Percentiles rank a stretch among this genome's conserved stretches.
phyloP scores from a whole-genome alignment of 371 early-diverging fungal genomes.

The Rhizopus microsporus region DNA sequence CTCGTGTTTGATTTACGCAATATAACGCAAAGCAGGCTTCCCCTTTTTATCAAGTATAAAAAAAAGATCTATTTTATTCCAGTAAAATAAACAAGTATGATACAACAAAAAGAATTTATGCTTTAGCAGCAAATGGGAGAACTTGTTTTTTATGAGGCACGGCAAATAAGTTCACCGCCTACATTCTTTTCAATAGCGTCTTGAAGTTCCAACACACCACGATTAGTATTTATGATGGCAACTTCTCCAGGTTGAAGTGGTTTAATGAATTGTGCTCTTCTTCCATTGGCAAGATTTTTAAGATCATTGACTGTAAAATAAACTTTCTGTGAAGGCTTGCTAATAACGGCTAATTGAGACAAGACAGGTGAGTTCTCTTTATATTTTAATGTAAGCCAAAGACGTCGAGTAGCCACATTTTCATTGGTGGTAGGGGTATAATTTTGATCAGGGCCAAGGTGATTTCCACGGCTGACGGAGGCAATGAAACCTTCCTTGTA shows the following conservation, averaged over 20 bases:
- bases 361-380: constrained; percentile 83
- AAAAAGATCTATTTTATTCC: not conserved
- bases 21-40: not conserved
- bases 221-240: constrained; percentile 83
- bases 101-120: not conserved
- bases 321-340: constrained; percentile 84
- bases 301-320: constrained; percentile 81
- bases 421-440: constrained; percentile 80
- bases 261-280: constrained; percentile 73
- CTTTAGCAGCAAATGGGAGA: not conserved
- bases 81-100: not conserved
- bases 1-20: not conserved
- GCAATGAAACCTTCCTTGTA: constrained; percentile 92
- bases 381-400: constrained; percentile 96
- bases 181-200: constrained; percentile 85
- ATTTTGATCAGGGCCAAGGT: constrained; percentile 66
- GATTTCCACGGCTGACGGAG: constrained; percentile 78
- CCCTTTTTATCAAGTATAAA: not conserved
- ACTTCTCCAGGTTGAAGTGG: constrained; percentile 91
- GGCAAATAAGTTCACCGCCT: constrained; percentile 89
- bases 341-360: constrained; percentile 68
- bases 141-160: constrained; percentile 46
- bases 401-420: constrained; percentile 84
- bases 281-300: constrained; percentile 69
- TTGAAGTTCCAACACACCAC: constrained; percentile 91